Evolutionary conservation across 2,329 filamentous ascomycete genomes (phyloP), one percentile per base, ranked within the genome.

Genomic region (Clonostachys sp.): DNA sequence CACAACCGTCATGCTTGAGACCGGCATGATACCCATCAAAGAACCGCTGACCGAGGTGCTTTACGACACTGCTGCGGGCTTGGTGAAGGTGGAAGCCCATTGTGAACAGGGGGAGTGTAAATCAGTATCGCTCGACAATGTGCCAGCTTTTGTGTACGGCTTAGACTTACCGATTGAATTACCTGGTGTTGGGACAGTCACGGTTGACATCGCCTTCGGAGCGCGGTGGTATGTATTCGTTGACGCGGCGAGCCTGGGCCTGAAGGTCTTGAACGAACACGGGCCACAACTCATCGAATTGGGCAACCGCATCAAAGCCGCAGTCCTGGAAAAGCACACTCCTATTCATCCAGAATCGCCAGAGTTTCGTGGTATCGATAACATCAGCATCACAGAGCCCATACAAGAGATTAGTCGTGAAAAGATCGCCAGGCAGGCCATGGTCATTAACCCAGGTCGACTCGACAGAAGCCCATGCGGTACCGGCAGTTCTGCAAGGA

Each of bases 141-240:
- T 74, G 1, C 65, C 72, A 1, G 51, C 67, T 0, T 75, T 74
- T 52, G 70, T 69, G 5, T 64, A 60, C 35, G 59, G 54, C 6
- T 57, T 75, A 2, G 70, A 72, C 51, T 51, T 63, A 20, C 53
- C 59, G 44, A 60, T 74, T 12, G 50, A 65, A 0, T 68, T 75
- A 1, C 68, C 67, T 0, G 72, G 64, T 0, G 17, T 75, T 0
- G 72, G 71, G 0, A 57, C 48, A 5, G 52, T 74, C 3, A 50
- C 45, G 0, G 66, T 74, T 3, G 71, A 76, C 45, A 60, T 76
- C 44, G 72, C 68, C 12, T 75, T 66, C 58, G 72, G 72, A 7
- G 72, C 72, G 2, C 72, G 71, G 71, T 63, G 66, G 51, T 76
- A 69, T 46, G 66, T 58, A 2, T 43, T 75, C 10, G 68, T 74